Percentiles rank a stretch among this genome's conserved stretches.
phyloP scores from a whole-genome alignment of 2,329 filamentous ascomycete species.

The Bipolaris oryzae region DNA sequence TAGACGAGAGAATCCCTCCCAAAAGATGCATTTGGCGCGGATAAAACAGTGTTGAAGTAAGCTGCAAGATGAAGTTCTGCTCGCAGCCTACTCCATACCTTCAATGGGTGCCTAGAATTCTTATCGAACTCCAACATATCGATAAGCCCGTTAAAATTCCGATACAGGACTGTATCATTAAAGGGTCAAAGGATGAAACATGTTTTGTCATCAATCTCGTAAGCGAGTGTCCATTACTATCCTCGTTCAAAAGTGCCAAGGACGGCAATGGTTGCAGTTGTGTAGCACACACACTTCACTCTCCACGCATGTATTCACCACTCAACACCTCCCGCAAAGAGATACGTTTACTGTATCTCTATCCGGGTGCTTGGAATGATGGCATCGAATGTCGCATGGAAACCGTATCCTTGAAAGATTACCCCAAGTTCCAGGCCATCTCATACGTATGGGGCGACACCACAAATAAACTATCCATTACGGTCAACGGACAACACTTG shows the following conservation, averaged over 20 bases:
- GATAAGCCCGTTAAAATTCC: too few species aligned
- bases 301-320: neutral
- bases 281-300: neutral
- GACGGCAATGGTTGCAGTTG: neutral
- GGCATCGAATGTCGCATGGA: neutral
- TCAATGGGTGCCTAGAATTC: too few species aligned
- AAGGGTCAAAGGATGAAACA: neutral
- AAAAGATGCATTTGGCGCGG: too few species aligned
- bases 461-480: neutral
- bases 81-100: too few species aligned
- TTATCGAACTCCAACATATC: too few species aligned
- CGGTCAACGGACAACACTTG: neutral
- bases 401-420: slow-evolving; percentile 4
- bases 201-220: too few species aligned
- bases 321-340: slow-evolving; percentile 3
- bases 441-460: slow-evolving; percentile 10
- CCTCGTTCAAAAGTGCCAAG: neutral
- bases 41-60: too few species aligned
- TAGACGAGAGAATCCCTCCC: too few species aligned
- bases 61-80: too few species aligned
- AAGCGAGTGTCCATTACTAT: too few species aligned
- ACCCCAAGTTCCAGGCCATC: slow-evolving; percentile 3
- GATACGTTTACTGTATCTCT: slow-evolving; percentile 8
- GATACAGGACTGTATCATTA: neutral
- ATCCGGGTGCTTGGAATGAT: neutral